phyloP scores from a whole-genome alignment of 768 basidiomycete species.

The Gymnopilus junonius region DNA sequence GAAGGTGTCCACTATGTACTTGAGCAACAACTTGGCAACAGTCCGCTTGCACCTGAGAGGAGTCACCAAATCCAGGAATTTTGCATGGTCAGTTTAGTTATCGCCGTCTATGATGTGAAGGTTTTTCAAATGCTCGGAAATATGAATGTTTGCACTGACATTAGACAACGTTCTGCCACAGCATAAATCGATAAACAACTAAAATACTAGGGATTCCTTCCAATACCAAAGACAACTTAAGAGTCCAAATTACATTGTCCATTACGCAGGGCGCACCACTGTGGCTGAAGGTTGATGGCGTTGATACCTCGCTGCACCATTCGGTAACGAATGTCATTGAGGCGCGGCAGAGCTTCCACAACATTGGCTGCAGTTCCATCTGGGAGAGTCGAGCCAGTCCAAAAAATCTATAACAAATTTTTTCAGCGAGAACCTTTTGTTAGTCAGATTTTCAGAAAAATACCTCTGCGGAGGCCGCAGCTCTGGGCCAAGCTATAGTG shows the following conservation, averaged over 20 bases:
- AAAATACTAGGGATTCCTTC: background rate
- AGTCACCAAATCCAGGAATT: no score
- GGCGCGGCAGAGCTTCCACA: conserved; percentile 57
- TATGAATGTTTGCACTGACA: background rate
- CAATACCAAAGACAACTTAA: background rate
- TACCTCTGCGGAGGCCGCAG: conserved; percentile 69
- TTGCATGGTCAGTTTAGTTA: background rate
- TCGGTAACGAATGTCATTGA: conserved; percentile 68
- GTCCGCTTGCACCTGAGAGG: no score
- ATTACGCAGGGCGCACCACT: conserved; percentile 73
- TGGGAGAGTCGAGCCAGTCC: conserved; percentile 58
- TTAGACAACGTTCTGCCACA: background rate
- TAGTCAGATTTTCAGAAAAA: background rate
- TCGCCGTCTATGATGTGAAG: background rate
- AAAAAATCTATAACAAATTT: conserved; percentile 53
- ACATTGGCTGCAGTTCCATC: conserved; percentile 44
- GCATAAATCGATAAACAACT: background rate
- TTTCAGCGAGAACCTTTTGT: background rate
- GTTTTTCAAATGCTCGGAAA: background rate
- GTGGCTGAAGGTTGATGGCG: conserved; percentile 67
- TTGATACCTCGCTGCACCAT: conserved; percentile 64
- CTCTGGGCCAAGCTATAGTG: conserved; percentile 72
- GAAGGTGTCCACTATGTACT: no score
- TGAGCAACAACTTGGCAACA: no score
- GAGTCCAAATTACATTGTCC: conserved; percentile 50